Evolutionary conservation across 148 eudicot species (phyloP).

Genomic region (Vaccinium vitisidaea): DNA sequence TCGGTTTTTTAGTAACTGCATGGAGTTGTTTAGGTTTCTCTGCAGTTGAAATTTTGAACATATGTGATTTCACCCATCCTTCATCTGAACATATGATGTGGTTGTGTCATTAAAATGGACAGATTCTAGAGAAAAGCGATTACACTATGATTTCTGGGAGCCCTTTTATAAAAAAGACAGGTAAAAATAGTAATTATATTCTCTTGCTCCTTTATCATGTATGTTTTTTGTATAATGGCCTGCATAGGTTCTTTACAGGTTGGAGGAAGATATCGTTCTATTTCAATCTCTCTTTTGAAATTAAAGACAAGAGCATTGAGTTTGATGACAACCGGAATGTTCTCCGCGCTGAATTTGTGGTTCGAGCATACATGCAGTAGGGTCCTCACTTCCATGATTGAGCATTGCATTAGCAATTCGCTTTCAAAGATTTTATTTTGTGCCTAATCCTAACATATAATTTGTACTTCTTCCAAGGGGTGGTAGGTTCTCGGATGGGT

Average conservation of each 20-base stretch:
- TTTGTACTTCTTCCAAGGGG: conserved; percentile 48
- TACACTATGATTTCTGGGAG: conserved; percentile 75
- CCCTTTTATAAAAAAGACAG: conserved; percentile 86
- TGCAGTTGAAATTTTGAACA: background rate
- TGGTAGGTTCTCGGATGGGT: conserved; percentile 97
- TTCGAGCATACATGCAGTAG: conserved; percentile 91
- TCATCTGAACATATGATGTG: background rate
- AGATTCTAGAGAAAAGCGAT: conserved; percentile 90
- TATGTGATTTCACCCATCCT: background rate
- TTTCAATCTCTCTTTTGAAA: conserved; percentile 88
- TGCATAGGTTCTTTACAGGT: conserved; percentile 39
- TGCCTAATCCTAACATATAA: conserved; percentile 1
- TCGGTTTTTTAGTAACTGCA: background rate
- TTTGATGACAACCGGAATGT: conserved; percentile 86
- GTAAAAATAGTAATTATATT: conserved; percentile 28
- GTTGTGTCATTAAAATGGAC: conserved; percentile 20
- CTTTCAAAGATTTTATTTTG: background rate
- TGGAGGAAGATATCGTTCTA: conserved; percentile 98
- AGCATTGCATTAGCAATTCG: background rate
- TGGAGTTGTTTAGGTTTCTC: background rate
- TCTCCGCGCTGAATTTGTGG: conserved; percentile 89
- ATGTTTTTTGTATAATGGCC: background rate
- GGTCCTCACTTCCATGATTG: conserved; percentile 21
- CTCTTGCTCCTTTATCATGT: background rate
- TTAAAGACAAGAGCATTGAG: conserved; percentile 86